Conservation (phyloP, 495 filamentous ascomycete genomes). For the Neurospora sp. region DNA sequence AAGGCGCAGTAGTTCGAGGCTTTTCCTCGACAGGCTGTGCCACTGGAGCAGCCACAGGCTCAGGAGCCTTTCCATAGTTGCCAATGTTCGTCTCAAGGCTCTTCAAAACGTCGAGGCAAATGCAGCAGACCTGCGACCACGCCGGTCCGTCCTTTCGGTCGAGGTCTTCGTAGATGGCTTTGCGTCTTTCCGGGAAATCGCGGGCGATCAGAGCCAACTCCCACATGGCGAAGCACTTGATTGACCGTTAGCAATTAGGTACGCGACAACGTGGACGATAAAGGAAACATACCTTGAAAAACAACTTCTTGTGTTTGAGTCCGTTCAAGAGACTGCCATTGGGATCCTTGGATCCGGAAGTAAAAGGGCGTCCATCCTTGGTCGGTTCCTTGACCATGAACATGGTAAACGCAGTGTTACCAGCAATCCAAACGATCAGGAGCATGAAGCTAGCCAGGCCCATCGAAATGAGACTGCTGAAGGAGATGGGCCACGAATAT, state of each 20-base stretch:
- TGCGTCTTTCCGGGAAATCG: constrained; percentile 59
- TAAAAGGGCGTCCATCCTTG: constrained; percentile 75
- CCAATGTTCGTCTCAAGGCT: constrained; percentile 55
- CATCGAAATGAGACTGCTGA: constrained; percentile 49
- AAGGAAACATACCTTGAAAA: constrained; percentile 41
- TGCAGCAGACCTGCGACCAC: constrained; percentile 66
- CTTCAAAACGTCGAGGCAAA: constrained; percentile 57
- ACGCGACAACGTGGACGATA: background rate
- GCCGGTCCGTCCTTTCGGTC: constrained; percentile 67
- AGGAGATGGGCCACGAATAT: constrained; percentile 44
- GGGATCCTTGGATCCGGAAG: constrained; percentile 73
- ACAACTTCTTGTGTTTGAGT: constrained; percentile 60
- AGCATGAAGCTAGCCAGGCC: constrained; percentile 55
- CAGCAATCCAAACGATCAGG: constrained; percentile 58
- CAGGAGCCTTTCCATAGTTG: constrained; percentile 40
- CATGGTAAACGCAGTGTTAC: constrained; percentile 63
- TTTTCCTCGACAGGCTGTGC: constrained; percentile 18
- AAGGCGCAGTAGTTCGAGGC: constrained; percentile 29
- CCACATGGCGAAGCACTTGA: constrained; percentile 76
- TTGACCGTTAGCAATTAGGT: constrained; percentile 12
- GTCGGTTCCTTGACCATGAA: constrained; percentile 72
- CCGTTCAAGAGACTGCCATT: constrained; percentile 84
- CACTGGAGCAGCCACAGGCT: constrained; percentile 18
- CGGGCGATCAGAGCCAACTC: constrained; percentile 73
- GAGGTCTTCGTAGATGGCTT: constrained; percentile 78